Base-by-base conservation (phyloP, 1,139 yeast genomes). In the Wickerhamomyces sp. region DNA sequence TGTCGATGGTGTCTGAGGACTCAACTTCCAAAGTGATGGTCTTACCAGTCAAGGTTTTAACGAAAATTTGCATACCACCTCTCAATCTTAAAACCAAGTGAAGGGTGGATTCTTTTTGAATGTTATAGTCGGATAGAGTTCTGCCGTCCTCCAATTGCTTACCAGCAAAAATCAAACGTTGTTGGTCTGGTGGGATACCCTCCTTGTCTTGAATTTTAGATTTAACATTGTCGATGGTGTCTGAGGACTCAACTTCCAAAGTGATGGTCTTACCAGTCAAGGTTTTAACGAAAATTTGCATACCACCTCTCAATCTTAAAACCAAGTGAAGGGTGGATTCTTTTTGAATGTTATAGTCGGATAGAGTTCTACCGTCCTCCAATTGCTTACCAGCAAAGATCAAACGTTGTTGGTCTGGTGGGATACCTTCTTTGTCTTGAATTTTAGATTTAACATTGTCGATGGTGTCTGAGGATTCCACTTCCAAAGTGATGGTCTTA, bases 81-180 rank as follows among this genome's bases (percentile, higher is more conserved):
- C 94, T 85, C 64, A 84, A 79, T 73, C 93, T 84, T 54, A 84
- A 72, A 42, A 84, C 93, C 68, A 84, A 75, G 68, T 84, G 94
- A 42, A 84, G 68, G 44, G 93, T 84, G 38, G 94, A 84, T 73
- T 84, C 94, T 77, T 84, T 84, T 70, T 84, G 93, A 64, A 84
- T 84, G 80, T 84, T 84, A 85, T 84, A 84, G 72, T 84, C 94
- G 46, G 91, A 80, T 51, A 84, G 71, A 49, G 95, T 86, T 76
- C 95, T 83, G 58, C 94, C 94, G 58, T 86, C 95, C 72, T 86
- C 95, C 63, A 86, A 79, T 73, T 88, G 96, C 77, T 88, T 89
- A 80, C 97, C 97, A 62, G 96, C 97, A 66, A 89, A 89, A 77
- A 89, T 87, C 65, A 89, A 78, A 74, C 96, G 84, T 75, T 89